Evolutionary conservation across 352 stramenopile genomes (phyloP).

Genomic region (Phytopythium delawarense): DNA sequence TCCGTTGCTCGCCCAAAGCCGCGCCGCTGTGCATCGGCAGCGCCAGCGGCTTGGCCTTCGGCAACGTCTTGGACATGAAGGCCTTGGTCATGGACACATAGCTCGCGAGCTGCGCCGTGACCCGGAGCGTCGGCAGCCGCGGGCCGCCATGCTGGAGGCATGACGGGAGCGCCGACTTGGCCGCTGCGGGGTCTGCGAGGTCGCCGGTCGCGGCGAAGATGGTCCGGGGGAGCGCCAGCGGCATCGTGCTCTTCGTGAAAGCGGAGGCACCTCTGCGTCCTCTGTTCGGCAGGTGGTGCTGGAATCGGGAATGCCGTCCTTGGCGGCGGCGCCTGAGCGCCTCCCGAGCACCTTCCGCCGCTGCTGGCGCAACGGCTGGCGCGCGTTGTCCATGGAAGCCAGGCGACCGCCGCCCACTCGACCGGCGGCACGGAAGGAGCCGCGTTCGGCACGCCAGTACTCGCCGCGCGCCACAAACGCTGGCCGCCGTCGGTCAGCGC

Average conservation of each 20-base stretch:
- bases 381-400: not conserved
- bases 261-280: not conserved
- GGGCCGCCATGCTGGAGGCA: not conserved
- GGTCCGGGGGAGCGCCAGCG: conserved; percentile 11
- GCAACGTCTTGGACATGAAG: conserved; percentile 33
- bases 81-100: conserved; percentile 30
- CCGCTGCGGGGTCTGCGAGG: conserved; percentile 4
- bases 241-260: conserved; percentile 5
- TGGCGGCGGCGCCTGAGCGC: not conserved
- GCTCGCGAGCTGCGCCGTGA: conserved; percentile 16
- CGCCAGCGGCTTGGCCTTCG: conserved; percentile 18
- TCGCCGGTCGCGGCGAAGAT: conserved; percentile 1
- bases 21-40: conserved; percentile 9
- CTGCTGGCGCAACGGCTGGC: not conserved
- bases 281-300: not conserved
- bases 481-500: not conserved
- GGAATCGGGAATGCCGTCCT: not conserved
- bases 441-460: not conserved
- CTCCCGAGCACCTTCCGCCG: not conserved
- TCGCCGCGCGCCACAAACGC: not conserved
- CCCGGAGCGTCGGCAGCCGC: conserved; percentile 22
- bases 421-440: not conserved
- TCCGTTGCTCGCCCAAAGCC: not conserved
- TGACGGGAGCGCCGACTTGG: conserved; percentile 9
- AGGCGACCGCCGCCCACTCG: not conserved